Base-by-base conservation (phyloP, 176 grass and related monocot genomes). In the Hsuehochloa calcarea region DNA sequence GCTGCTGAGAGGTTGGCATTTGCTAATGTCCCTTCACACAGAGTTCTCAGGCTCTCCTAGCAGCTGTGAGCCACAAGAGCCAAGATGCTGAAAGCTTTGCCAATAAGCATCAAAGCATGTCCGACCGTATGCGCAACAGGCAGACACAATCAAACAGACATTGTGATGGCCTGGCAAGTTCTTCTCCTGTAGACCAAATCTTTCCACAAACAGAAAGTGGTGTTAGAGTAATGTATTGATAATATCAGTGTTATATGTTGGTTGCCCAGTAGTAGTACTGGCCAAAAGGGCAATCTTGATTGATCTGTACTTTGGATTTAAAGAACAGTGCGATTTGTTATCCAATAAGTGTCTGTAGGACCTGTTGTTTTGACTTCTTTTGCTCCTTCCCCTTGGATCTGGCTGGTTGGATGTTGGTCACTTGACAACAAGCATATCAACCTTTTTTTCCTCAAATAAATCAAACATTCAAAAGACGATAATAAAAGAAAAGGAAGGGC, bases 21-120 rank as follows among this genome's bases (percentile, higher is more conserved):
- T 80, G 75, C 75, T 56, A 54, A 35, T 9, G 8, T 8, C 54
- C 60, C 58, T 68, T 69, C 61, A 85, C 65, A 78, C 27, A 72
- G 47, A 25, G 75, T 25, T 19, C 39, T 5, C 46, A 74, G 78
- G 11, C 19, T 88, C 69, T 73, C 68, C 38, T 69, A 19, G 87
- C 40, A 13, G 68, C 9, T 82, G 72, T 41, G 26, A 86, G 65
- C 79, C 79, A 90, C 84, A 87, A 67, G 73, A 19, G 10, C 46
- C 12, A 63, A 34, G 52, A 78, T 78, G 55, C 83, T 45, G 26
- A 65, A 8, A 26, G 31, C 55, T 70, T 65, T 65, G 83, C 37
- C 71, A n/a, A 38, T 51, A 46, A 55, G 55, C n/a, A n/a, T n/a
- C n/a, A n/a, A n/a, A n/a, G n/a, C 65, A 45, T 86, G 73, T 34